Percentiles rank a stretch among this genome's conserved stretches.
phyloP scores from a whole-genome alignment of 169 alveolate species.

The Eimeria sp. region DNA sequence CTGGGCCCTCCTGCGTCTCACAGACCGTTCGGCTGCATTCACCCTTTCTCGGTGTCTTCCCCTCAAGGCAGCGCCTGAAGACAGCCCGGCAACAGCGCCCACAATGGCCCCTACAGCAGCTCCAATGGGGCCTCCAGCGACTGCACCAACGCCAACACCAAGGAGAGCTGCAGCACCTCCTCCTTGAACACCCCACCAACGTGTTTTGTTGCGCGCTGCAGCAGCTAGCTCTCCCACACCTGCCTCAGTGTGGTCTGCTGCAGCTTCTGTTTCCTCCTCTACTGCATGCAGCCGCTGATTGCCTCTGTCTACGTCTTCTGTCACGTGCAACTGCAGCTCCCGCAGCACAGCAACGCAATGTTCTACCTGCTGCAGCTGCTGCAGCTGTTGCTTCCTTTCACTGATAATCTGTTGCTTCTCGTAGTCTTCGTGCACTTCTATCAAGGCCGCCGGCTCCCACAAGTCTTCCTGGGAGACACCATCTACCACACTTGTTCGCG shows the following conservation, averaged over 20 bases:
- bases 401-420: constrained; percentile 60
- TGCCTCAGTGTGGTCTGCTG: constrained; percentile 39
- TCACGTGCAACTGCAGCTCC: constrained; percentile 69
- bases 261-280: constrained; percentile 60
- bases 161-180: constrained; percentile 82
- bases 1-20: constrained; percentile 42
- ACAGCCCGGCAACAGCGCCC: constrained; percentile 69
- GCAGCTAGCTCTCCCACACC: constrained; percentile 70
- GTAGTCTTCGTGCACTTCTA: constrained; percentile 76
- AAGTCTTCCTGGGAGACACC: background rate
- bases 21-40: constrained; percentile 23
- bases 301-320: constrained; percentile 70
- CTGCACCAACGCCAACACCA: constrained; percentile 76
- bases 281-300: constrained; percentile 44
- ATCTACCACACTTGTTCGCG: background rate
- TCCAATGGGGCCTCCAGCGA: constrained; percentile 79
- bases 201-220: constrained; percentile 69
- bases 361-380: constrained; percentile 79
- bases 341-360: constrained; percentile 77
- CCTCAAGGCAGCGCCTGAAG: constrained; percentile 74
- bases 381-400: constrained; percentile 70
- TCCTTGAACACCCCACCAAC: constrained; percentile 83
- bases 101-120: constrained; percentile 73
- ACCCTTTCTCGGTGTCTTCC: constrained; percentile 53
- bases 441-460: constrained; percentile 30